A percentile compares a stretch with the other conserved stretches of the same genome.
Evolutionary conservation across 495 filamentous ascomycete species (phyloP).

Genomic region (Amphirosellinia nigrospora): DNA sequence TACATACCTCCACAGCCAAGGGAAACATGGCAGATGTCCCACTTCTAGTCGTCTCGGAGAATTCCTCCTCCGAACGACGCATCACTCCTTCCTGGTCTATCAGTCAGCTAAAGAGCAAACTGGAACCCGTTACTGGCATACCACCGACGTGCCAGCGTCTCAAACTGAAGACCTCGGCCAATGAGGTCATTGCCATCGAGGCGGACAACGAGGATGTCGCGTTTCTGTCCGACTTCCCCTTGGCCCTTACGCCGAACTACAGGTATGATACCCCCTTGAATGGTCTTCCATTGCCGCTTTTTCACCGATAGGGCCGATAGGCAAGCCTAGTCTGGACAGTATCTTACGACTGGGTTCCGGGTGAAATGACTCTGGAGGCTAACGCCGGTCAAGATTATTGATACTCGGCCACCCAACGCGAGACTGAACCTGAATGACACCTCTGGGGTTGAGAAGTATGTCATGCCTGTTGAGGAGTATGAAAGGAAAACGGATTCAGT

Average conservation of each 20-base stretch:
- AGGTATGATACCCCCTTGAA: slow-evolving; percentile 59
- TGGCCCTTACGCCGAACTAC: slow-evolving; percentile 76
- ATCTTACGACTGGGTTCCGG: neutral
- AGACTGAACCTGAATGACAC: slow-evolving; percentile 79
- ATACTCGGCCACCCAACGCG: slow-evolving; percentile 74
- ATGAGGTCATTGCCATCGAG: slow-evolving; percentile 61
- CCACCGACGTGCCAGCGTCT: slow-evolving; percentile 81
- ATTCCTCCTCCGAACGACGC: slow-evolving; percentile 79
- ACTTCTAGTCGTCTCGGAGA: slow-evolving; percentile 79
- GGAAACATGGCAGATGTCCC: slow-evolving; percentile 77
- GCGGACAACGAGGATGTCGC: slow-evolving; percentile 71
- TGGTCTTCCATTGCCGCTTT: neutral
- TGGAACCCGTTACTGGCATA: slow-evolving; percentile 93
- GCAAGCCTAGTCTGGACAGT: neutral
- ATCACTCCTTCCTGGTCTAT: slow-evolving; percentile 94
- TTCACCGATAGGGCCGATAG: neutral
- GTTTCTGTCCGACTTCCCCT: slow-evolving; percentile 64
- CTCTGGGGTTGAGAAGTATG: slow-evolving; percentile 83
- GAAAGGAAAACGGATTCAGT: slow-evolving; percentile 84
- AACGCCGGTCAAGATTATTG: slow-evolving; percentile 66
- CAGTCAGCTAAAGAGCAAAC: slow-evolving; percentile 80
- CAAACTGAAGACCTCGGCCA: slow-evolving; percentile 63
- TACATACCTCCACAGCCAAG: slow-evolving; percentile 38
- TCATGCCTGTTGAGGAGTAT: slow-evolving; percentile 81
- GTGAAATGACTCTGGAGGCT: neutral